These are phyloP conservation scores for Claviceps capensis DNA, from an alignment of 2,329 filamentous ascomycete species.

Conservation along the genomic window DNA sequence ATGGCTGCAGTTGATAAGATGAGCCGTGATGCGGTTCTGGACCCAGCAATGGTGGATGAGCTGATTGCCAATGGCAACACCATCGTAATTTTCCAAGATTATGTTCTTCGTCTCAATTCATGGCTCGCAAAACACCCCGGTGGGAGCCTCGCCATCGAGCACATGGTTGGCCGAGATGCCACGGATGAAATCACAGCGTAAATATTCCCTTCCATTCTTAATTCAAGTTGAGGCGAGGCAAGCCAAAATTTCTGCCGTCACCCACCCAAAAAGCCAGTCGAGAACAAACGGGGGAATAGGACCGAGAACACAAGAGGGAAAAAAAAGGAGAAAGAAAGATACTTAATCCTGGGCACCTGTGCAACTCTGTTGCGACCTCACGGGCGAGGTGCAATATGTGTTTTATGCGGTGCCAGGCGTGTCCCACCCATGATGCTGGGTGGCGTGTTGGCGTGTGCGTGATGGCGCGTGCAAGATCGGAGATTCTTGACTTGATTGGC, in stretches of 20 bases:
- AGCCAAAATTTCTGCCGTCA: not conserved
- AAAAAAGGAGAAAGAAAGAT: not conserved
- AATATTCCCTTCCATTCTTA: conserved; percentile 5
- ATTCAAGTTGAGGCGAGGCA: not conserved
- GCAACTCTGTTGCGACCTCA: not conserved
- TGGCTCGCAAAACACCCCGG: conserved; percentile 49
- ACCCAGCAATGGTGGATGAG: conserved; percentile 30
- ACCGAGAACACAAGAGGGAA: not conserved
- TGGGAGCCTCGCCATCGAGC: conserved; percentile 42
- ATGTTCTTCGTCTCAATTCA: conserved; percentile 38
- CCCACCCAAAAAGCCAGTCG: not conserved
- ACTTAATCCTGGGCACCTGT: not conserved
- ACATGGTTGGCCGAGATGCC: conserved; percentile 31
- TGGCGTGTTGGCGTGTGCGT: not conserved
- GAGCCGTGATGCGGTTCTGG: conserved; percentile 29
- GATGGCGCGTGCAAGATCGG: not conserved
- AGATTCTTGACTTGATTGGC: not conserved
- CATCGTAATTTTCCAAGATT: conserved; percentile 42
- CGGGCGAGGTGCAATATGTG: not conserved
- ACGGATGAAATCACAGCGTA: conserved; percentile 23
- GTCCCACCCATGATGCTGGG: not conserved
- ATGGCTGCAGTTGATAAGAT: conserved; percentile 10
- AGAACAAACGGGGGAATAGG: not conserved
- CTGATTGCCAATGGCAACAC: conserved; percentile 40
- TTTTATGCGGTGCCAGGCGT: not conserved